These are phyloP conservation scores for Maudiozyma humilis DNA, from an alignment of 1,139 yeast species.

Conservation along the genomic window DNA sequence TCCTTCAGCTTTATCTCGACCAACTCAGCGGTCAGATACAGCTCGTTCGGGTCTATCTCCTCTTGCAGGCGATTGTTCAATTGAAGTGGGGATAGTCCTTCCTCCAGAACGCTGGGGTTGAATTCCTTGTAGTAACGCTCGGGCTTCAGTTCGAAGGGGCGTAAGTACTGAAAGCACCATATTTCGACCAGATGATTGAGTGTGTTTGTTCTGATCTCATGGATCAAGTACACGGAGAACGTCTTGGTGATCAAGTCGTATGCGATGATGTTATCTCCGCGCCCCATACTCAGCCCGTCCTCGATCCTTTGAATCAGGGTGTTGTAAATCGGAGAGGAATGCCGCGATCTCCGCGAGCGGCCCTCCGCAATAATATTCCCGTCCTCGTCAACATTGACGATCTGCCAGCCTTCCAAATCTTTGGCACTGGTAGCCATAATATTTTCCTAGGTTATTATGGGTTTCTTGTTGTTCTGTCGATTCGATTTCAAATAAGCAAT, in stretches of 20 bases:
- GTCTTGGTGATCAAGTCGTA: conserved; percentile 18
- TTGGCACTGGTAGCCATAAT: conserved; percentile 24
- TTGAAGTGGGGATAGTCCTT: conserved; percentile 9
- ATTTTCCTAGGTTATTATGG: background rate
- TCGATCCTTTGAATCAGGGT: conserved; percentile 17
- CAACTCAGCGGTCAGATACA: conserved; percentile 28
- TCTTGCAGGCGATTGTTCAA: conserved; percentile 16
- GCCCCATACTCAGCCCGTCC: conserved; percentile 22
- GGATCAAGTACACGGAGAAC: conserved; percentile 25
- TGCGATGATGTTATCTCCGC: conserved; percentile 27
- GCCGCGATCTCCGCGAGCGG: conserved; percentile 16
- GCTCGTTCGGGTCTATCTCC: conserved; percentile 21
- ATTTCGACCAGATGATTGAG: conserved; percentile 25
- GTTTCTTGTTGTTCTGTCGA: background rate
- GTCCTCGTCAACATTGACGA: conserved; percentile 24
- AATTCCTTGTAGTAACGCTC: conserved; percentile 16
- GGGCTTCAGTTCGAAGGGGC: conserved; percentile 28
- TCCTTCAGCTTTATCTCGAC: conserved; percentile 26
- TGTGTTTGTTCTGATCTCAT: conserved; percentile 29
- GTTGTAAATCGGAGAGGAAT: conserved; percentile 16
- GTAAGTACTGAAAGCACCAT: conserved; percentile 27
- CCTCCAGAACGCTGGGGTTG: conserved; percentile 13
- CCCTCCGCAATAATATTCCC: conserved; percentile 20
- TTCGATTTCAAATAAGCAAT: background rate
- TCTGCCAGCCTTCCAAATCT: conserved; percentile 29